These are phyloP conservation scores for Cardamine chenopodiifolia DNA, from an alignment of 345 rosid genomes.

Conservation along the genomic window DNA sequence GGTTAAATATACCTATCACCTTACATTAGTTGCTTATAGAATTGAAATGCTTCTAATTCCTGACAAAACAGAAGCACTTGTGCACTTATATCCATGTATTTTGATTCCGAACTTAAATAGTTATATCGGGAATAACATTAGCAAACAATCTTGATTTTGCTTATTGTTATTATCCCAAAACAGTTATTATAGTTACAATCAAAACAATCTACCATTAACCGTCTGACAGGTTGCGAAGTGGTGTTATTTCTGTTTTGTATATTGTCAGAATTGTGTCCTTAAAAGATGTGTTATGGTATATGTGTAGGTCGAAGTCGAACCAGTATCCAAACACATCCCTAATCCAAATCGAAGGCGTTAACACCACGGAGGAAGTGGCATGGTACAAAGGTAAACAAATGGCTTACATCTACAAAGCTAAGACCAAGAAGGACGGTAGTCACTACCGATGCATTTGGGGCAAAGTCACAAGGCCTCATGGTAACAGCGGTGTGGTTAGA, in stretches of 20 bases:
- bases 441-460: conserved; percentile 95
- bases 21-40: background rate
- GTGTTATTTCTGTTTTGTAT: background rate
- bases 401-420: conserved; percentile 91
- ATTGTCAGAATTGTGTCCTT: background rate
- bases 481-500: conserved; percentile 87
- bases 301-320: conserved; percentile 74
- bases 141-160: background rate
- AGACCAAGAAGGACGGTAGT: conserved; percentile 70
- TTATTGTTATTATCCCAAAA: background rate
- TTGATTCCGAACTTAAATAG: background rate
- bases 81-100: background rate
- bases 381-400: conserved; percentile 80
- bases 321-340: conserved; percentile 79
- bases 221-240: background rate
- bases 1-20: background rate
- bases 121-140: background rate
- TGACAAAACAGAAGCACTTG: background rate
- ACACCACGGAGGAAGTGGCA: conserved; percentile 77
- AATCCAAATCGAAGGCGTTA: conserved; percentile 84
- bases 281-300: background rate
- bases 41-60: background rate
- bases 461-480: conserved; percentile 83
- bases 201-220: background rate
- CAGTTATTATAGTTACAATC: background rate